Evolutionary conservation across 768 basidiomycete genomes (phyloP), one percentile per base, ranked within the genome.

Genomic region (Lactarius sanguifluus): DNA sequence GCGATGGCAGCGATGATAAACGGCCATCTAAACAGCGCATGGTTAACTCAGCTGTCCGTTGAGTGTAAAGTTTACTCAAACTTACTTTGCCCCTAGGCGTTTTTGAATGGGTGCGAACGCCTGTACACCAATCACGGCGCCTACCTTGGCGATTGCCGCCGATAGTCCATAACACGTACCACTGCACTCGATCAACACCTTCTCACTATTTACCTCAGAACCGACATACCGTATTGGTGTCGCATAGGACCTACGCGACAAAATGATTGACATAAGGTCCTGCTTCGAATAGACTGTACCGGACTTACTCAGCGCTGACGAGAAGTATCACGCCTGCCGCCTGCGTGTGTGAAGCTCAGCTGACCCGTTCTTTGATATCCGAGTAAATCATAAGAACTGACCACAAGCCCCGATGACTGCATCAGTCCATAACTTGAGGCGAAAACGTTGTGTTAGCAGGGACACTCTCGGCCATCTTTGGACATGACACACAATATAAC

Each of bases 261-360:
- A 54, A 28, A 41, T 36, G 40, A 25, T 16, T 54, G 18, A 47
- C 5, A 20, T 30, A 25, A 55, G 6, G n/a, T 10, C 36, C n/a
- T 18, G 20, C 30, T n/a, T 45, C 41, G 25, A 62, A 52, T 18
- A 45, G 13, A 62, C 55, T 23, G 50, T 28, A 63, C 55, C 61
- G 66, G 70, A 79, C 85, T 76, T 72, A 87, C 85, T 89, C 88
- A 20, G 84, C 83, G 59, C 85, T 86, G 59, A 86, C 84, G 47
- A 89, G 80, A 57, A 86, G 85, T 7, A 87, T 73, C 85, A 89
- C 88, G 71, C 89, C 83, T 23, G 89, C 89, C 2, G 89, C 88
- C 85, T 87, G 34, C 32, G 61, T 25, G 30, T 66, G 34, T 13
- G 40, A 13, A 12, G 13, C 40, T 58, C 30, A 54, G 47, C 58